A percentile compares a stretch with the other conserved stretches of the same genome.
These are phyloP conservation scores for Saksenaea vasiformis DNA, from an alignment of 371 early-diverging fungal genomes.

Conservation along the genomic window DNA sequence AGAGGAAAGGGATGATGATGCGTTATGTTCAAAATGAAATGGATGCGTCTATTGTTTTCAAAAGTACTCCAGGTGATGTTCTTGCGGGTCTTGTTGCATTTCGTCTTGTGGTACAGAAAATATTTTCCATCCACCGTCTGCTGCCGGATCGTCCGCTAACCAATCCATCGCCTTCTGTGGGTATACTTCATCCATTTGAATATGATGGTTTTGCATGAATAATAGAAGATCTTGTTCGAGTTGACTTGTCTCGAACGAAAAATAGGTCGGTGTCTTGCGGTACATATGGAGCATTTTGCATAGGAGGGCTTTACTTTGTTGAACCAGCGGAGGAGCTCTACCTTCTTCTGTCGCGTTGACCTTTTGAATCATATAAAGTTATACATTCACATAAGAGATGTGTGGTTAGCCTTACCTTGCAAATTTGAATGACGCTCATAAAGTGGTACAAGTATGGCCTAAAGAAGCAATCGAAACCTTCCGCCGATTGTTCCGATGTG, in stretches of 20 bases:
- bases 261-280: constrained; percentile 33
- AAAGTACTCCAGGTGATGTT: not conserved
- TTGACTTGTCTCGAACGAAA: constrained; percentile 33
- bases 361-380: not conserved
- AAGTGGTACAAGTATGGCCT: constrained; percentile 43
- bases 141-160: constrained; percentile 16
- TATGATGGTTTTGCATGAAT: constrained; percentile 18
- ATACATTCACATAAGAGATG: not conserved
- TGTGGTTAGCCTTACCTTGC: constrained; percentile 19
- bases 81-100: not conserved
- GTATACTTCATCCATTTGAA: constrained; percentile 9
- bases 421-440: constrained; percentile 31
- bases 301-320: constrained; percentile 22
- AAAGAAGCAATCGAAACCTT: constrained; percentile 42
- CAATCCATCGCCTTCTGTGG: constrained; percentile 17
- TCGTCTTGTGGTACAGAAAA: constrained; percentile 13
- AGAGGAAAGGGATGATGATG: not conserved
- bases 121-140: constrained; percentile 31
- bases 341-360: constrained; percentile 15
- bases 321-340: constrained; percentile 19
- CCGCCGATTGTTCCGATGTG: constrained; percentile 17
- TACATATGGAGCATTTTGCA: constrained; percentile 25
- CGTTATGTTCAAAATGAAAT: too few species aligned
- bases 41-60: not conserved
- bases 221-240: constrained; percentile 25